A percentile compares a stretch with the other conserved stretches of the same genome.
Conservation (phyloP, 345 rosid genomes). For the Moringa oleifera region DNA sequence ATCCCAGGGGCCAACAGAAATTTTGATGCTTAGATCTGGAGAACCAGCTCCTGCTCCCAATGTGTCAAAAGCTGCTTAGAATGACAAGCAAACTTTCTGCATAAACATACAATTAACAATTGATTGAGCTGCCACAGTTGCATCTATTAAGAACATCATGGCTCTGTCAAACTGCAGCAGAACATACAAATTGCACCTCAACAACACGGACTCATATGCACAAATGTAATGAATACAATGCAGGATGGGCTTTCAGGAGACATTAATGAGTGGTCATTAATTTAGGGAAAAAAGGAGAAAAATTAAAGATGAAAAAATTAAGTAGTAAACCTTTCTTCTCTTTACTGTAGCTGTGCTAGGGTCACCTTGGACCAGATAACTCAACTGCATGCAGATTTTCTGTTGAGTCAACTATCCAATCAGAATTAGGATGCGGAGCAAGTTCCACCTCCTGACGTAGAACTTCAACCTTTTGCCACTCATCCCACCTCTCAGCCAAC, state of each 20-base stretch:
- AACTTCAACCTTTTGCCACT: conserved; percentile 94
- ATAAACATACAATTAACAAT: conserved; percentile 10
- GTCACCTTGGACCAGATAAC: conserved; percentile 92
- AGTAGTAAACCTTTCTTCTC: conserved; percentile 19
- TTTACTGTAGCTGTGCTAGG: conserved; percentile 23
- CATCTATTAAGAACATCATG: conserved; percentile 7
- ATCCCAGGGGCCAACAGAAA: background rate
- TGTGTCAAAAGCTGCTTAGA: background rate
- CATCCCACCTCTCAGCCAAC: conserved; percentile 88
- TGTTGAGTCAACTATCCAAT: conserved; percentile 90
- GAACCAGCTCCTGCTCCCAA: background rate
- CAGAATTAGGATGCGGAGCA: conserved; percentile 63
- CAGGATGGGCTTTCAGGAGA: conserved; percentile 28
- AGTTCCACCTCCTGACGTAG: conserved; percentile 80
- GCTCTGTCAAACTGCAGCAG: conserved; percentile 19
- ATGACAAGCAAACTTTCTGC: background rate
- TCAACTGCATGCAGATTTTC: conserved; percentile 89
- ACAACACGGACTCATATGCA: conserved; percentile 42
- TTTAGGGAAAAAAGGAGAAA: background rate
- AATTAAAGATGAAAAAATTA: conserved; percentile 16
- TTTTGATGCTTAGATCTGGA: background rate
- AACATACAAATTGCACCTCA: conserved; percentile 31
- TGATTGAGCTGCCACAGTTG: conserved; percentile 12
- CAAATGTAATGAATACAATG: conserved; percentile 48
- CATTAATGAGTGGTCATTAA: conserved; percentile 30